These are phyloP conservation scores for Tulasnella sp. DNA, from an alignment of 768 basidiomycete genomes.

Conservation along the genomic window DNA sequence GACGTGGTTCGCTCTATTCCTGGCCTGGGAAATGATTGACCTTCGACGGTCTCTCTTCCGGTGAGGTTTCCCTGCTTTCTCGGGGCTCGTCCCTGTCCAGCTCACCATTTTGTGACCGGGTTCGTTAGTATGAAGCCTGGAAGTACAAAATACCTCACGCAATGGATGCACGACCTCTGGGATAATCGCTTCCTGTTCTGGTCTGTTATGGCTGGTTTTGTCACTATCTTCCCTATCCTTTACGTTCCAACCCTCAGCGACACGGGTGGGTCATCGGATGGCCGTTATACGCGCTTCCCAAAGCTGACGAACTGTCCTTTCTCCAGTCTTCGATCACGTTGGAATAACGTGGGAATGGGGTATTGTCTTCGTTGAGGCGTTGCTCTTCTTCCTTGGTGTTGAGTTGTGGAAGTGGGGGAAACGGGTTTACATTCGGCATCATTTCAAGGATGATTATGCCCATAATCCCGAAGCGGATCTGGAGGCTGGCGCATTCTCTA, in stretches of 20 bases:
- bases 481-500: slow-evolving; percentile 21
- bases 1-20: slow-evolving; percentile 30
- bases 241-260: slow-evolving; percentile 39
- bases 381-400: slow-evolving; percentile 31
- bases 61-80: slow-evolving; percentile 26
- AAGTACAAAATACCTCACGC: slow-evolving; percentile 36
- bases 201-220: slow-evolving; percentile 35
- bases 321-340: slow-evolving; percentile 37
- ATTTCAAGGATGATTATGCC: slow-evolving; percentile 1
- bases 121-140: slow-evolving; percentile 32
- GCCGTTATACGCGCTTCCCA: neutral
- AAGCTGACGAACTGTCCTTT: neutral
- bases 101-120: neutral
- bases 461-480: slow-evolving; percentile 23
- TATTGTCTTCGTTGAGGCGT: slow-evolving; percentile 34
- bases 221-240: slow-evolving; percentile 38
- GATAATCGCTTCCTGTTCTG: slow-evolving; percentile 39
- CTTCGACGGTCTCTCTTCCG: slow-evolving; percentile 35
- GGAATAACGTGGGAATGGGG: slow-evolving; percentile 41
- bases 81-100: neutral
- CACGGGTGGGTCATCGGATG: neutral
- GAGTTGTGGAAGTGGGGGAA: slow-evolving; percentile 29
- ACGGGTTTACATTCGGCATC: slow-evolving; percentile 21
- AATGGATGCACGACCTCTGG: slow-evolving; percentile 34
- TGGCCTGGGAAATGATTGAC: slow-evolving; percentile 34